A percentile compares a stretch with the other conserved stretches of the same genome.
phyloP scores from a whole-genome alignment of 2,329 filamentous ascomycete species.

The Cladosporium sp. region DNA sequence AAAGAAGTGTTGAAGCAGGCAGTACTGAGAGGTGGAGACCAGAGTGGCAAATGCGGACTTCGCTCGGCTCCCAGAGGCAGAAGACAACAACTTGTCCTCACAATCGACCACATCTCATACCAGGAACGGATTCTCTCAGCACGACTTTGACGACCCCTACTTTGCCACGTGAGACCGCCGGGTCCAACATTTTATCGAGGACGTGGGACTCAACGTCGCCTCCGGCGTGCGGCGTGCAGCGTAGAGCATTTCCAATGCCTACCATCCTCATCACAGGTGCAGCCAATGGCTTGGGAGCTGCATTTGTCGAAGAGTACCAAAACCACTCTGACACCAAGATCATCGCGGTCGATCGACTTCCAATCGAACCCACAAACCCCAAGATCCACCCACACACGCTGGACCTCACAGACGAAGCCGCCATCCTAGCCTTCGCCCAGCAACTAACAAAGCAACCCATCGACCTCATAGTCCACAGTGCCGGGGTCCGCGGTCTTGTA shows the following conservation, averaged over 20 bases:
- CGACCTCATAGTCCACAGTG: slow-evolving; percentile 41
- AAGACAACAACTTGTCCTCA: too few species aligned
- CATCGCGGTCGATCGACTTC: slow-evolving; percentile 30
- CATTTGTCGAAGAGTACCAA: slow-evolving; percentile 30
- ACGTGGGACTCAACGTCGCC: too few species aligned
- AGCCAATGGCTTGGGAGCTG: slow-evolving; percentile 35
- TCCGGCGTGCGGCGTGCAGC: too few species aligned
- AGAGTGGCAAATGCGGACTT: too few species aligned
- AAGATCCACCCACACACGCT: slow-evolving; percentile 23
- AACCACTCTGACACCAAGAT: slow-evolving; percentile 21
- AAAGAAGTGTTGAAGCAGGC: too few species aligned
- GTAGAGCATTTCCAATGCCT: slow-evolving; percentile 12
- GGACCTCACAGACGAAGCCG: slow-evolving; percentile 26
- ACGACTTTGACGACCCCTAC: too few species aligned
- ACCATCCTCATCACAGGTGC: slow-evolving; percentile 36
- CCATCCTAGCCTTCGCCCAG: slow-evolving; percentile 22
- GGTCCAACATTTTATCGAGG: too few species aligned
- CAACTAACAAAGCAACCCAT: slow-evolving; percentile 26
- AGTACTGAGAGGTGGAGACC: too few species aligned
- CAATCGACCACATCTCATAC: too few species aligned
- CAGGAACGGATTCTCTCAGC: too few species aligned
- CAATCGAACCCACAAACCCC: slow-evolving; percentile 11
- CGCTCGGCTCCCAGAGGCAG: too few species aligned
- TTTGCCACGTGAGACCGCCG: too few species aligned
- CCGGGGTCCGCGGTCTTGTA: slow-evolving; percentile 44